Evolutionary conservation across 768 basidiomycete genomes (phyloP).

Genomic region (Coprinopsis marcescibilis): DNA sequence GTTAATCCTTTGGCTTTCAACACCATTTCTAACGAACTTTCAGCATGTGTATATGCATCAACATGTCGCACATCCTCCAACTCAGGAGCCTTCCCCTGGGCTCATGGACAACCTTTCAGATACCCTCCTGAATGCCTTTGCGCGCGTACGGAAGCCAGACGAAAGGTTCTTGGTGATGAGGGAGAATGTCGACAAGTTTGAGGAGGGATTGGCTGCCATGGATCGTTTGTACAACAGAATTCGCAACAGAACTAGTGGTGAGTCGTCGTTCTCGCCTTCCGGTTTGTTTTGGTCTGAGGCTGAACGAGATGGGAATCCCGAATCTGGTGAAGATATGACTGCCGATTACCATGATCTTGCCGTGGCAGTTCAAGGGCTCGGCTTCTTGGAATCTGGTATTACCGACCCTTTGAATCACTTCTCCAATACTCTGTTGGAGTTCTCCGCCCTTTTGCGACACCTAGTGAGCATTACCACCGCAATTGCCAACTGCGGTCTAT

Average conservation of each 20-base stretch:
- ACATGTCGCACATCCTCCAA: slow-evolving; percentile 87
- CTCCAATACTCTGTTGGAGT: slow-evolving; percentile 92
- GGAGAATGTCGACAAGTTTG: slow-evolving; percentile 90
- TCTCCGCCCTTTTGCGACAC: slow-evolving; percentile 84
- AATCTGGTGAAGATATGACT: slow-evolving; percentile 88
- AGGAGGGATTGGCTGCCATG: slow-evolving; percentile 80
- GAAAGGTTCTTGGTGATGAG: slow-evolving; percentile 92
- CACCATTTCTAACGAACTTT: slow-evolving; percentile 6
- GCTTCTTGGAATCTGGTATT: slow-evolving; percentile 97
- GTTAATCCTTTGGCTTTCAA: slow-evolving; percentile 17
- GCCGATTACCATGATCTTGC: slow-evolving; percentile 97
- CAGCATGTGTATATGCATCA: slow-evolving; percentile 98
- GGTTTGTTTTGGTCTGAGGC: slow-evolving; percentile 58
- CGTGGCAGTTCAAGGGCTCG: slow-evolving; percentile 92
- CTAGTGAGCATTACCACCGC: slow-evolving; percentile 43
- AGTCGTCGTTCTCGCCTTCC: slow-evolving; percentile 34
- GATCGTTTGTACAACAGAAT: slow-evolving; percentile 80
- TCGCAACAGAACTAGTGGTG: slow-evolving; percentile 82
- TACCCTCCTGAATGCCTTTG: slow-evolving; percentile 92
- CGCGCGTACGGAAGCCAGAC: slow-evolving; percentile 94
- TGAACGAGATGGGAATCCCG: slow-evolving; percentile 78
- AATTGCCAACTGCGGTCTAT: not conserved
- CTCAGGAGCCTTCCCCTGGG: slow-evolving; percentile 70
- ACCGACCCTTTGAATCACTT: slow-evolving; percentile 97
- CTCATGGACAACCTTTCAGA: slow-evolving; percentile 95